Evolutionary conservation across 2,329 filamentous ascomycete species (phyloP).

Genomic region (Verticillium zaregamsianum): DNA sequence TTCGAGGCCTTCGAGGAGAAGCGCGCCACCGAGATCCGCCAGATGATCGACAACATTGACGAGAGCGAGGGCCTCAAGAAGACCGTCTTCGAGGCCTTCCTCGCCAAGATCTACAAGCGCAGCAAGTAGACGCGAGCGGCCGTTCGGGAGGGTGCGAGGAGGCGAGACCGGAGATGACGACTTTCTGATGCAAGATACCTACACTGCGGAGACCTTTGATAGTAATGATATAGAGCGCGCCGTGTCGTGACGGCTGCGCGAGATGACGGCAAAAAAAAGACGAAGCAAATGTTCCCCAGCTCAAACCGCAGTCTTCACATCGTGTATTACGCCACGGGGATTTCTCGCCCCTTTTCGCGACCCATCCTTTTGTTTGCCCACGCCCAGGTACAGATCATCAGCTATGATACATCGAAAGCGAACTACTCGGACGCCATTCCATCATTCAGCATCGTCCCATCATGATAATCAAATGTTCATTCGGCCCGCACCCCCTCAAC

Average conservation of each 20-base stretch:
- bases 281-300: background rate
- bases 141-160: background rate
- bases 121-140: constrained; percentile 63
- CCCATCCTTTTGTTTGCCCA: background rate
- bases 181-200: background rate
- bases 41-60: constrained; percentile 74
- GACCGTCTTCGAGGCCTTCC: constrained; percentile 82
- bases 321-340: background rate
- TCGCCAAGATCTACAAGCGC: constrained; percentile 97
- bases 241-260: background rate
- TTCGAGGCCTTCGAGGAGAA: constrained; percentile 91
- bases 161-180: background rate
- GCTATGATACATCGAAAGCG: background rate
- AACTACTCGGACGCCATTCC: background rate
- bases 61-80: constrained; percentile 88
- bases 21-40: constrained; percentile 70
- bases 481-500: no score
- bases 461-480: background rate
- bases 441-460: background rate
- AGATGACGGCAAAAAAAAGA: background rate
- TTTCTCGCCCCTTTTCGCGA: background rate
- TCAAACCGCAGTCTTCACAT: background rate
- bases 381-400: background rate
- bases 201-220: background rate
- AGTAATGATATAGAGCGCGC: background rate